Evolutionary conservation across 305 asterid species (phyloP).

Genomic region (Petunia hybrid): DNA sequence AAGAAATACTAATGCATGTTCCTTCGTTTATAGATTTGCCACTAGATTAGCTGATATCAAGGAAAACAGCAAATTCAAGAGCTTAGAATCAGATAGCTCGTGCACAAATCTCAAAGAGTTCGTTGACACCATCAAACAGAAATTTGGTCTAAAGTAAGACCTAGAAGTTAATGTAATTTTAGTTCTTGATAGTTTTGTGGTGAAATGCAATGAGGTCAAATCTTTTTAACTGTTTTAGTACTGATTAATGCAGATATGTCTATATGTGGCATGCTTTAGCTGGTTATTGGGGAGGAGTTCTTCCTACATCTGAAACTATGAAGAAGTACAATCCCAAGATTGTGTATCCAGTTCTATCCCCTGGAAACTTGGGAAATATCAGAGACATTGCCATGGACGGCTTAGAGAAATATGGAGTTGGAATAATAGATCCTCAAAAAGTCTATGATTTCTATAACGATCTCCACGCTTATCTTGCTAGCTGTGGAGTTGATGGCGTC

Average conservation of each 20-base stretch:
- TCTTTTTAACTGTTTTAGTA: too few relatives aligned
- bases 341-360: constrained; percentile 60
- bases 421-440: constrained; percentile 55
- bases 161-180: not conserved
- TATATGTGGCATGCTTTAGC: constrained; percentile 58
- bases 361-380: constrained; percentile 59
- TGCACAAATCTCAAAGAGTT: constrained; percentile 52
- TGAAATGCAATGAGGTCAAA: too few relatives aligned
- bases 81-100: constrained; percentile 42
- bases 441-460: constrained; percentile 53
- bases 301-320: constrained; percentile 38
- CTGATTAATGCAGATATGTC: constrained; percentile 42
- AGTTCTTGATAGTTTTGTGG: not conserved
- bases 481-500: constrained; percentile 52
- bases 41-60: constrained; percentile 59
- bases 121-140: constrained; percentile 51
- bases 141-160: constrained; percentile 60
- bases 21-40: constrained; percentile 53
- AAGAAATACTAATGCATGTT: not conserved
- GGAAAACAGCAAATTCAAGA: constrained; percentile 63
- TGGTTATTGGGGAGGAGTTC: constrained; percentile 61
- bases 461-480: constrained; percentile 53
- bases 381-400: constrained; percentile 58
- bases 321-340: constrained; percentile 59
- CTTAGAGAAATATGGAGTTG: constrained; percentile 66